These are phyloP conservation scores for Saccharomyces hybrid DNA, from an alignment of 1,139 yeast genomes.

Conservation along the genomic window DNA sequence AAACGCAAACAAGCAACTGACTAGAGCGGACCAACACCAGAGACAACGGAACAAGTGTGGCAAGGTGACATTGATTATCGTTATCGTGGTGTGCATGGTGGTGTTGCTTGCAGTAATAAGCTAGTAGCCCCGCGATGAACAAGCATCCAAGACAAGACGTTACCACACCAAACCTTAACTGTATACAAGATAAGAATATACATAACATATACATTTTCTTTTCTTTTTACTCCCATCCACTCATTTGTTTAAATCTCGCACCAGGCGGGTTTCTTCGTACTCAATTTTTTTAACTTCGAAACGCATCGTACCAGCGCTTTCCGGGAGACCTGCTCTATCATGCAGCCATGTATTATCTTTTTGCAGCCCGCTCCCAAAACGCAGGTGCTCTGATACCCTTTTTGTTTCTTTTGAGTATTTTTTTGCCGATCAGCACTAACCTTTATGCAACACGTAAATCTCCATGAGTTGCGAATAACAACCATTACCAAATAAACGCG, in stretches of 20 bases:
- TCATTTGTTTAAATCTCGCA: neutral
- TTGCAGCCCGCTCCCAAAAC: neutral
- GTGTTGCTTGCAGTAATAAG: constrained; percentile 35
- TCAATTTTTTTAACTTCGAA: neutral
- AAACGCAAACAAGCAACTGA: constrained; percentile 61
- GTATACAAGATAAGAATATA: neutral
- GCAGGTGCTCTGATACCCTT: neutral
- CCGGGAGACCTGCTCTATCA: neutral
- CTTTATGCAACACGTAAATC: neutral
- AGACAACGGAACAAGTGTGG: constrained; percentile 64
- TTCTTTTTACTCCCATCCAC: neutral
- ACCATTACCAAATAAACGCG: neutral
- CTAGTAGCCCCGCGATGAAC: constrained; percentile 11
- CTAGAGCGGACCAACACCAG: constrained; percentile 70
- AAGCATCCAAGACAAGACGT: neutral
- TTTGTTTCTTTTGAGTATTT: neutral
- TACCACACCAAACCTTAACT: neutral
- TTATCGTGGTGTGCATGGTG: constrained; percentile 36
- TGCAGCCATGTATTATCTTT: neutral
- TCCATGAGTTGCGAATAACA: neutral
- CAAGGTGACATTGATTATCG: constrained; percentile 43
- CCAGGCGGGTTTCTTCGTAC: neutral
- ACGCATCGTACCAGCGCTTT: neutral
- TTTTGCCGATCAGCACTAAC: neutral
- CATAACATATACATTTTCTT: neutral